These are phyloP conservation scores for Botryotinia globosa DNA, from an alignment of 2,329 filamentous ascomycete genomes.

Conservation along the genomic window DNA sequence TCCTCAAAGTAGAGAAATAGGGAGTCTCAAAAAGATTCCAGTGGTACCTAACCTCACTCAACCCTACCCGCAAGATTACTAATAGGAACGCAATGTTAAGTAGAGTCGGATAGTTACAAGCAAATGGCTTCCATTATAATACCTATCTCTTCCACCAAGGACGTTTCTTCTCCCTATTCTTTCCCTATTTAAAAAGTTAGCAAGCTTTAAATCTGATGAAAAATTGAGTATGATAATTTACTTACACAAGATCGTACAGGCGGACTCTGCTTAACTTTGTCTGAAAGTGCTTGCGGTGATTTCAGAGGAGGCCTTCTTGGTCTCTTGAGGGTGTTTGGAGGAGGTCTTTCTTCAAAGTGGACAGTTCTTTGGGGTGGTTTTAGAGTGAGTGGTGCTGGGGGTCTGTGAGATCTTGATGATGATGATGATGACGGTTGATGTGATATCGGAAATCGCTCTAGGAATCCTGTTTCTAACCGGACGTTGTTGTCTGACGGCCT, in stretches of 20 bases:
- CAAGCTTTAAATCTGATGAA: background rate
- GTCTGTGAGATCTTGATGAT: background rate
- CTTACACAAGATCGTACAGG: background rate
- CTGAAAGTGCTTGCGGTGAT: background rate
- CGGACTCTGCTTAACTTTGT: background rate
- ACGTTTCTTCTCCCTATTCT: background rate
- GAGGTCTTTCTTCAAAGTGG: background rate
- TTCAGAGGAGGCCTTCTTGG: background rate
- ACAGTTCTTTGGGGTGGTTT: background rate
- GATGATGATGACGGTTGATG: no score
- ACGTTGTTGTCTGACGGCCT: fast-evolving
- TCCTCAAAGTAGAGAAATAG: background rate
- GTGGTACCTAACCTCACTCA: background rate
- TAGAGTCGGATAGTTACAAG: no score
- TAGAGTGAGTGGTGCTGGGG: background rate
- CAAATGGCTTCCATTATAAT: fast-evolving
- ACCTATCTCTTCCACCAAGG: background rate
- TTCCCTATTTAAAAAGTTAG: background rate
- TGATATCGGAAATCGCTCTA: background rate
- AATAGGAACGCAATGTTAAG: background rate
- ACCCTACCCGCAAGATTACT: background rate
- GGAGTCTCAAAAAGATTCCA: background rate
- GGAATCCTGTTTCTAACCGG: background rate
- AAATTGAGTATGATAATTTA: background rate
- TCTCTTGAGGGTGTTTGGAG: background rate